Evolutionary conservation across 2,329 filamentous ascomycete species (phyloP).

Genomic region (Colletotrichum trifolii): DNA sequence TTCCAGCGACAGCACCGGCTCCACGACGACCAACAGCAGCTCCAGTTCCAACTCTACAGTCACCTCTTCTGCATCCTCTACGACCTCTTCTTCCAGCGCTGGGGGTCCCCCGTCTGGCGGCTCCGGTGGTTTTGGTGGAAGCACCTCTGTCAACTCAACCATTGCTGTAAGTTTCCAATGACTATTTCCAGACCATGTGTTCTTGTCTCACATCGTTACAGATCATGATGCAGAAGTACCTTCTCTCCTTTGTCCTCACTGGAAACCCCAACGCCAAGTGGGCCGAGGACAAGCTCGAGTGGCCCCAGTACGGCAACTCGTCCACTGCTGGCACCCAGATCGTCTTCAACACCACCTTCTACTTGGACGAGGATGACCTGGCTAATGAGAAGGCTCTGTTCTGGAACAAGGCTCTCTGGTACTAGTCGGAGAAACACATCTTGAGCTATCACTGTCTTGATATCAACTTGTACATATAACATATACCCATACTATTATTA

Average conservation of each 20-base stretch:
- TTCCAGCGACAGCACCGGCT: too few relatives aligned
- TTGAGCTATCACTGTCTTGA: too few relatives aligned
- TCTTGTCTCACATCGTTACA: neutral
- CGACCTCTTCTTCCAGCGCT: neutral
- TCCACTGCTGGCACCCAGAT: constrained; percentile 15
- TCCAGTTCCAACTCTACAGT: constrained; percentile 1
- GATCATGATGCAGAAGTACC: constrained; percentile 28
- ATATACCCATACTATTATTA: too few relatives aligned
- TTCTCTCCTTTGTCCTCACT: constrained; percentile 12
- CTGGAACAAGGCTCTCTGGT: constrained; percentile 20
- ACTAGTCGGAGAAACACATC: neutral
- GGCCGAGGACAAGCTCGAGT: constrained; percentile 20
- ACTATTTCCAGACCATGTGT: too few relatives aligned
- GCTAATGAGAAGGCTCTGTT: constrained; percentile 20
- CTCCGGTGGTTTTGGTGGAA: constrained; percentile 2
- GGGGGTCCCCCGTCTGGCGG: constrained; percentile 10
- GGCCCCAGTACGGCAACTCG: constrained; percentile 25
- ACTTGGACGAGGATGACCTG: constrained; percentile 16
- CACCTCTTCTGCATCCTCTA: constrained; percentile 1
- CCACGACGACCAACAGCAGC: too few relatives aligned
- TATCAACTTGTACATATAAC: too few relatives aligned
- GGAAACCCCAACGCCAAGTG: constrained; percentile 20
- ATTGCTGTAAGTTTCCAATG: neutral
- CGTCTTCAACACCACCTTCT: constrained; percentile 23
- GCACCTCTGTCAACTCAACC: constrained; percentile 15